Evolutionary conservation across 257 asterid species (phyloP), one percentile per base, ranked within the genome.

Genomic region (Cordia subcordata): DNA sequence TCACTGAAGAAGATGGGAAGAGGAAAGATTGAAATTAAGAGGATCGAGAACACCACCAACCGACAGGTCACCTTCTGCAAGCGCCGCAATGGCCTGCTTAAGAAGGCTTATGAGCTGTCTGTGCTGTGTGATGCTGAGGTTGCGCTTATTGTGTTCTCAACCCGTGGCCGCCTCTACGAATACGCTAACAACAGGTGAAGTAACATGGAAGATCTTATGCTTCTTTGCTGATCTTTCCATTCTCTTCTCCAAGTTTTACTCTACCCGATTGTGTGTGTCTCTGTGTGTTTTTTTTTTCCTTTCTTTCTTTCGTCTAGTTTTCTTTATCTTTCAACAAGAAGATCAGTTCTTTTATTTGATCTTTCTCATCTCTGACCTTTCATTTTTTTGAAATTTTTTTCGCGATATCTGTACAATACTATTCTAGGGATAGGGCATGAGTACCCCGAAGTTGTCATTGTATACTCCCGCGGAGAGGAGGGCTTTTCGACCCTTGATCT

Each of bases 71-170:
- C 96, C 40, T 88, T 88, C 67, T 88, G 96, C 72, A 88, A 88
- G 27, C 86, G 96, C 32, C 76, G 96, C 15, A 88, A 88, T 58
- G 96, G 96, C 0, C 60, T 88, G 8, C 84, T 88, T 9, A 88
- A 88, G 81, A 88, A 88, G 72, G 96, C 96, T 13, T 88, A 88
- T 39, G 96, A 88, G 73, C 61, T 88, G 14, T 88, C 96, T 10
- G 95, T 88, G 5, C 63, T 88, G n/a, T 88, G 96, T 57, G 96
- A 88, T 80, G 96, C 96, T 58, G 96, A 88, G 38, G 83, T 88
- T 66, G 93, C 96, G 50, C 96, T 88, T 8, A 66, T 88, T 15
- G 87, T 88, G 62, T 88, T 88, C 79, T 88, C 96, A 0, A 78
- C 49, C 80, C 90, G 95, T 12, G 96, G 96, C 18, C 79, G 90